Conservation (phyloP, 352 stramenopile species). For the Globisporangium apiculatum region DNA sequence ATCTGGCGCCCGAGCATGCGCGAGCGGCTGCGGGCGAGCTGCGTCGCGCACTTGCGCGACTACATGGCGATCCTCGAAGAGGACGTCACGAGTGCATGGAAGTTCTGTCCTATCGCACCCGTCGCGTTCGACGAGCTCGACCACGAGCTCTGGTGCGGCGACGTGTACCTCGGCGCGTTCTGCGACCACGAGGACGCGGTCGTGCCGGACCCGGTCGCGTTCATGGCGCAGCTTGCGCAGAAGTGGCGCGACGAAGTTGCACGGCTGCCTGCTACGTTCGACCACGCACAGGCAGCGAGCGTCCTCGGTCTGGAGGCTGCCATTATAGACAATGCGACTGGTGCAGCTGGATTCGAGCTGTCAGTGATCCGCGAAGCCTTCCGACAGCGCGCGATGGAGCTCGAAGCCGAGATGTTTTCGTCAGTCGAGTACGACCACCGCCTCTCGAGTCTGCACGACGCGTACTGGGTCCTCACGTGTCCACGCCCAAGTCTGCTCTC, state of each 20-base stretch:
- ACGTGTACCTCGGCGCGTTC: constrained; percentile 91
- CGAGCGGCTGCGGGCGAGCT: constrained; percentile 81
- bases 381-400: constrained; percentile 36
- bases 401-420: constrained; percentile 23
- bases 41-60: constrained; percentile 89
- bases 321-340: neutral
- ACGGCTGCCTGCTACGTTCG: constrained; percentile 21
- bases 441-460: constrained; percentile 43
- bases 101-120: constrained; percentile 89
- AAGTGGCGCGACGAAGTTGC: constrained; percentile 75
- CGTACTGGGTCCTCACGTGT: constrained; percentile 60
- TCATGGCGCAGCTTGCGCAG: constrained; percentile 77
- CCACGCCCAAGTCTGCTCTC: constrained; percentile 61
- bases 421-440: constrained; percentile 17
- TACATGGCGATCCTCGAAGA: constrained; percentile 86
- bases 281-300: constrained; percentile 29
- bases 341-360: constrained; percentile 11
- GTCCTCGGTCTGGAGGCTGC: constrained; percentile 25
- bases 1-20: constrained; percentile 94
- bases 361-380: constrained; percentile 43
- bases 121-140: constrained; percentile 87
- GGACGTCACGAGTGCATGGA: constrained; percentile 83
- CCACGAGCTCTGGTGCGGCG: constrained; percentile 91
- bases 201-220: constrained; percentile 81
- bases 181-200: constrained; percentile 78